Evolutionary conservation across 805 yeast species (phyloP), one percentile per base, ranked within the genome.

Genomic region (Candida bentonensis): DNA sequence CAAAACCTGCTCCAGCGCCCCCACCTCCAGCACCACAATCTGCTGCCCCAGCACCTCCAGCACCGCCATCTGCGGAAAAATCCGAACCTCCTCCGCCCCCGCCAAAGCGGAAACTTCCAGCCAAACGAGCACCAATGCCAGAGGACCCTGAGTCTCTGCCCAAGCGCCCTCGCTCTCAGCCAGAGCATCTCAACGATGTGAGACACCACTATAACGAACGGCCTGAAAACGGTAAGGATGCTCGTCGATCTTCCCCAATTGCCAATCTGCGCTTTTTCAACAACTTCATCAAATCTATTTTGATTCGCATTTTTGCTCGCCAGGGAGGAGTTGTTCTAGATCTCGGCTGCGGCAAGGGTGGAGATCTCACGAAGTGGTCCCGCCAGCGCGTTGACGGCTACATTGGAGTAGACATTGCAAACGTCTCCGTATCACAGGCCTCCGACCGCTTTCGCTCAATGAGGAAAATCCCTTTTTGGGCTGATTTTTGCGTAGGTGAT

Each of bases 311-410:
- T 52, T 79, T 69, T 61, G 76, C 80, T 2, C 66, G 65, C 27
- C 66, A 67, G 40, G 65, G 74, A 48, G 71, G 73, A 34, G 69
- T 73, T 20, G 86, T 82, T 1, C 65, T 92, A 17, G 99, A 92
- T 57, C 62, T 89, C 45, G 96, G 96, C 15, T 88, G 97, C 63
- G 99, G 99, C 13, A 94, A 92, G 60, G 99, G 99, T 43, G 99
- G 99, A 22, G 99, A 92, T 64, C 65, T 92, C 55, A 76, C 82
- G 53, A 92, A 92, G 60, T 89, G 95, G 78, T 82, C 79, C 43
- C 76, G 76, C 52, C 81, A 85, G 1, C 67, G 74, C 20, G 73
- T 85, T 2, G 71, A 75, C 21, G 88, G 87, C 41, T 84, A 82
- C 51, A 77, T 88, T 44, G 98, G 98, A 1, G 71, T 92, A 23